phyloP scores from a whole-genome alignment of 176 grass and related monocot species.

The Juncus effusus region DNA sequence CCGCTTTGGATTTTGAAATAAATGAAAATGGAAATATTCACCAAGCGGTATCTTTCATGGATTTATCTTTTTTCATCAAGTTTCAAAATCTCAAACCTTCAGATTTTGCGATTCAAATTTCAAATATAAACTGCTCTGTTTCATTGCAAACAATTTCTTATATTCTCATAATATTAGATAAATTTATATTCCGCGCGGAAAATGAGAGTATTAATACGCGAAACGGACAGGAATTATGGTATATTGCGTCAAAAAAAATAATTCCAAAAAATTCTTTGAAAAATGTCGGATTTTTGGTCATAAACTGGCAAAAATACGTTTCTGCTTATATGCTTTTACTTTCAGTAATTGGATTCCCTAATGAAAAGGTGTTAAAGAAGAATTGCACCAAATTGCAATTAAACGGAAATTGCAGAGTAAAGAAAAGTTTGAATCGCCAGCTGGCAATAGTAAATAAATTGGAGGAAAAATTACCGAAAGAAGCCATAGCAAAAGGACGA shows the following conservation, averaged over 20 bases:
- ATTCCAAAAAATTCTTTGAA: constrained; percentile 39
- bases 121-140: constrained; percentile 32
- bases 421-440: constrained; percentile 38
- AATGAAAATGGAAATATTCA: constrained; percentile 54
- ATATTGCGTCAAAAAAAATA: constrained; percentile 38
- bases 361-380: constrained; percentile 35
- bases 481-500: constrained; percentile 64
- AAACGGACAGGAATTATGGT: constrained; percentile 66
- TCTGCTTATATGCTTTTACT: constrained; percentile 58
- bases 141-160: constrained; percentile 44
- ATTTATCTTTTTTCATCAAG: constrained; percentile 34
- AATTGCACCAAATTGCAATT: constrained; percentile 38
- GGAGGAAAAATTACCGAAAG: constrained; percentile 63
- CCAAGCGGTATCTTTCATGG: constrained; percentile 43
- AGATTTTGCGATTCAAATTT: constrained; percentile 50
- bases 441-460: constrained; percentile 48
- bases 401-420: constrained; percentile 37
- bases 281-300: constrained; percentile 40
- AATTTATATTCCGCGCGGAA: constrained; percentile 42
- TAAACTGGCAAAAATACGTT: constrained; percentile 54
- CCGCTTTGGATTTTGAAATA: constrained; percentile 44
- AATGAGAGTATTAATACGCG: constrained; percentile 24
- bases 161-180: constrained; percentile 53
- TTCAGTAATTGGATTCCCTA: constrained; percentile 56
- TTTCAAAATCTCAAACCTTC: constrained; percentile 50